Evolutionary conservation across 2,329 filamentous ascomycete species (phyloP).

Genomic region (Colletotrichum falcatum): DNA sequence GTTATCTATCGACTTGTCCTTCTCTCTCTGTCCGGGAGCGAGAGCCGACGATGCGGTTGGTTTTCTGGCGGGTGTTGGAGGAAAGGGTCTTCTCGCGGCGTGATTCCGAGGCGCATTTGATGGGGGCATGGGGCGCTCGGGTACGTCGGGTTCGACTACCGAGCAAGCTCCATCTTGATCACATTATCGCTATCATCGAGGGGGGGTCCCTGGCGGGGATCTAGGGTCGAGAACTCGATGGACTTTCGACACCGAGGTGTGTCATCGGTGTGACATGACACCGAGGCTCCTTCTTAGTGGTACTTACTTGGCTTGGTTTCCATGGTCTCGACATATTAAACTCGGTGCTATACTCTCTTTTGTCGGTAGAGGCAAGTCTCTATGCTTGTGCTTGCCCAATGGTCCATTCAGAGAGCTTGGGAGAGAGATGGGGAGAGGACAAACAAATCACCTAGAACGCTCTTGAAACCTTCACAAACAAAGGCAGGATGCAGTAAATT

Average conservation of each 20-base stretch:
- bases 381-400: too few species aligned
- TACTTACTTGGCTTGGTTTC: too few species aligned
- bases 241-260: conserved; percentile 13
- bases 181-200: too few species aligned
- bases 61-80: neutral
- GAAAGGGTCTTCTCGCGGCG: neutral
- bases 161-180: neutral
- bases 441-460: too few species aligned
- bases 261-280: conserved; percentile 2
- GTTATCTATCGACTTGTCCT: neutral
- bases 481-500: too few species aligned
- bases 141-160: neutral
- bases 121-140: conserved; percentile 15
- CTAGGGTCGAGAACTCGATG: neutral
- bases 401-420: too few species aligned
- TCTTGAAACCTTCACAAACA: too few species aligned
- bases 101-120: conserved; percentile 13
- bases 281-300: neutral
- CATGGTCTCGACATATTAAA: too few species aligned
- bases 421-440: too few species aligned
- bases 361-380: too few species aligned
- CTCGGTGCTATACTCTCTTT: too few species aligned
- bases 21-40: neutral
- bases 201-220: neutral
- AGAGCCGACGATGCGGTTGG: neutral